Conservation (phyloP, 2,329 filamentous ascomycete species). For the Apiospora rasikravindrae region DNA sequence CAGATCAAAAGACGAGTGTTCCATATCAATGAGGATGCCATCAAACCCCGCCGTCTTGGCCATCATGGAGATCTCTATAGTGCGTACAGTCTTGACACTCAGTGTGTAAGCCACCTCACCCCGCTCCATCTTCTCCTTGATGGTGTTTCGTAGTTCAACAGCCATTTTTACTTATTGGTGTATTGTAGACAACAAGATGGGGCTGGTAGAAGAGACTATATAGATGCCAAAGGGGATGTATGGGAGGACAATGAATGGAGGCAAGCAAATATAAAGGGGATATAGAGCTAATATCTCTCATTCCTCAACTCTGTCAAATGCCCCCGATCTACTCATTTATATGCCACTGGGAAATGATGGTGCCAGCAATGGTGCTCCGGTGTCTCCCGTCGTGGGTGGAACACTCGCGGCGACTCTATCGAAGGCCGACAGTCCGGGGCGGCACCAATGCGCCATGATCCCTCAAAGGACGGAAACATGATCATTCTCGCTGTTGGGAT, state of each 20-base stretch:
- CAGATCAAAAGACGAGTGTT: conserved; percentile 39
- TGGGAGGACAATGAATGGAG: background rate
- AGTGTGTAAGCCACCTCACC: conserved; percentile 35
- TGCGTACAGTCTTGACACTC: conserved; percentile 25
- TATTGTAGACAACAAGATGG: no score
- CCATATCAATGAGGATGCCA: conserved; percentile 43
- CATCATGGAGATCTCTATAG: conserved; percentile 35
- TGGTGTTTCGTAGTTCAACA: conserved; percentile 25
- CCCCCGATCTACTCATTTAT: background rate
- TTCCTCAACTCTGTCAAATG: background rate
- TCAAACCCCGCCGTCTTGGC: conserved; percentile 39
- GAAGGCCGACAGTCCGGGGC: background rate
- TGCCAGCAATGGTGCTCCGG: background rate
- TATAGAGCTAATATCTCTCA: background rate
- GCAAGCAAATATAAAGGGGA: background rate
- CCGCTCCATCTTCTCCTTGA: conserved; percentile 35
- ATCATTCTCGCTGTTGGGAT: background rate
- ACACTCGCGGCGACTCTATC: background rate
- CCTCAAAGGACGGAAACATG: background rate
- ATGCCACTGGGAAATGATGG: background rate
- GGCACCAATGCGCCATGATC: background rate
- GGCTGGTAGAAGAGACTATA: background rate
- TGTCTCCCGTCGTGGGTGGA: background rate
- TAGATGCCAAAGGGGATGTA: background rate
- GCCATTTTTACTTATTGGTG: background rate